A percentile compares a stretch with the other conserved stretches of the same genome.
Evolutionary conservation across 805 yeast genomes (phyloP).

Genomic region (Cyberlindnera subsufficiens): DNA sequence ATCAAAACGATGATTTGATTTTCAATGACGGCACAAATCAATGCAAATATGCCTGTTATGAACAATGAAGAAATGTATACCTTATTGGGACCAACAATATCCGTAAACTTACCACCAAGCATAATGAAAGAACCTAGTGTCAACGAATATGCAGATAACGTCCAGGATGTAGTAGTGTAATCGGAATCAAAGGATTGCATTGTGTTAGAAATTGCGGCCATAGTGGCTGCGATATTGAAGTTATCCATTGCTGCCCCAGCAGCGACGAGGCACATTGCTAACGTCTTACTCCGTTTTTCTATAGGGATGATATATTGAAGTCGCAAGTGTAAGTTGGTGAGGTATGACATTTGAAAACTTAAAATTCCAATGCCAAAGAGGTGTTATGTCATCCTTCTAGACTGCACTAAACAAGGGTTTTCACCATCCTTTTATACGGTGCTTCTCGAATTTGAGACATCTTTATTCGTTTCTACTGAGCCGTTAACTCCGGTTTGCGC

Average conservation of each 20-base stretch:
- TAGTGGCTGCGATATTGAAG: slow-evolving; percentile 6
- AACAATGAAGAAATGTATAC: slow-evolving; percentile 24
- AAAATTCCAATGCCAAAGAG: too few species aligned
- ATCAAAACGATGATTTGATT: slow-evolving; percentile 29
- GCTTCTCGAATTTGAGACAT: too few species aligned
- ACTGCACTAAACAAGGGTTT: too few species aligned
- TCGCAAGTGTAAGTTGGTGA: too few species aligned
- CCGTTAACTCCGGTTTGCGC: too few species aligned
- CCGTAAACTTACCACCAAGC: slow-evolving; percentile 34
- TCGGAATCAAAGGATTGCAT: slow-evolving; percentile 2
- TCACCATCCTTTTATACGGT: too few species aligned
- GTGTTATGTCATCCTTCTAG: too few species aligned
- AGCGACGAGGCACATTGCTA: background rate
- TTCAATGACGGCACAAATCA: slow-evolving; percentile 32
- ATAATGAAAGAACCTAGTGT: slow-evolving; percentile 39
- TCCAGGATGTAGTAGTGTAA: slow-evolving; percentile 33
- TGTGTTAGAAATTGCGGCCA: slow-evolving; percentile 1
- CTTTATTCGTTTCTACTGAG: too few species aligned
- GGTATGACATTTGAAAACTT: too few species aligned
- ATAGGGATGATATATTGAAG: background rate
- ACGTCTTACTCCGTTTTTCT: background rate
- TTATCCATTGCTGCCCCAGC: slow-evolving; percentile 7
- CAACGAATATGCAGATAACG: slow-evolving; percentile 35
- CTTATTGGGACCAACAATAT: slow-evolving; percentile 30
- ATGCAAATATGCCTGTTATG: slow-evolving; percentile 21